Base-by-base conservation (phyloP, 1,284 basidiomycete genomes). In the Entoloma clypeatum region DNA sequence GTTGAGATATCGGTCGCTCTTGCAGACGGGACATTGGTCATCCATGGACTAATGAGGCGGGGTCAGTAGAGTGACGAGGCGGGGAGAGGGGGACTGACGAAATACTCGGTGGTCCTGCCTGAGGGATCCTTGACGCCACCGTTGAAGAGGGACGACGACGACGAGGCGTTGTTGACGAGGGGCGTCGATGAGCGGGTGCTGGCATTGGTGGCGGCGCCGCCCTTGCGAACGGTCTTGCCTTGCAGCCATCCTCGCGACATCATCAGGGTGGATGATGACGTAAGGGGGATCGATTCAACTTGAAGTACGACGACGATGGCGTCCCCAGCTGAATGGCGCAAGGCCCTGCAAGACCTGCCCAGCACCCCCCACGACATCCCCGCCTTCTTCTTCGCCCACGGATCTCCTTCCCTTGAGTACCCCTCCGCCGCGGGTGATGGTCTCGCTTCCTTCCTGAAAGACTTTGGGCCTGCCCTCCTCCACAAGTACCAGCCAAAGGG, bases 21-120 rank as follows among this genome's bases (percentile, higher is more conserved):
- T 92, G 74, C 96, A 99, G 6, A 97, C 85, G 1, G 96, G 95
- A 68, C 96, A 99, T 59, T 92, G 84, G 64, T 99, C 96, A 43
- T 91, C 83, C 72, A 89, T 88, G 24, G 87, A 87, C 91, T 93
- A 41, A 16, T 32, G 18, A 26, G 27, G n/a, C n/a, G n/a, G 36
- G 10, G 31, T 44, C 14, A 46, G 39, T 30, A 43, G 42, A 30
- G 11, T 36, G 8, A 4, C 32, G 23, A 32, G 23, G 13, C 27
- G 21, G 26, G 44, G 23, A 30, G 18, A 29, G 36, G n/a, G 13
- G 22, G 11, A 73, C 81, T 59, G 45, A 88, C 86, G 52, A 78
- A 86, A 64, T 75, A 90, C 57, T 90, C 86, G 3, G 80, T 69
- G 2, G 80, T 86, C 59, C 86, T 72, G 11, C 87, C 86, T 17